Base-by-base conservation (phyloP, 345 rosid genomes). In the Orychophragmus violaceus region DNA sequence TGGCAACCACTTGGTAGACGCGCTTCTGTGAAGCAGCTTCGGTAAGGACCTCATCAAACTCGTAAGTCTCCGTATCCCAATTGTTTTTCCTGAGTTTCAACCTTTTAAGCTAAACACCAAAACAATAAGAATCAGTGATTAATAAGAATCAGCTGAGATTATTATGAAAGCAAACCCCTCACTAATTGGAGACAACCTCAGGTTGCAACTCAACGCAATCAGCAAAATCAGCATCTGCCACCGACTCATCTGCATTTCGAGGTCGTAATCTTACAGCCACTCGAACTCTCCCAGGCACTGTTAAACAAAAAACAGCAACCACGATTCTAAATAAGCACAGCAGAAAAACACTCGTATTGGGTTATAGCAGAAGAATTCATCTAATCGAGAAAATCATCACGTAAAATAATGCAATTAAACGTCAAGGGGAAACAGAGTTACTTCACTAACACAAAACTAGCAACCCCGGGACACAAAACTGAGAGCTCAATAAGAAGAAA, bases 191-290 rank as follows among this genome's bases (percentile, higher is more conserved):
- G 67, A 63, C 13, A 55, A 29, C 98, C 97, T 95, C 99, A 0
- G 99, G 90, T 68, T 87, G 99, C 71, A 95, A 73, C 75, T 95
- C 99, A 46, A 95, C 99, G 56, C 97, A 95, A 74, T 89, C 96
- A 23, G 93, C 93, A 82, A 95, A 95, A 82, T 95, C 99, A 17
- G 99, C 95, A 82, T 95, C 99, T 0, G 93, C 95, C 23, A 77
- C 81, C 32, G 76, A 76, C 71, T 95, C 99, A 80, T 95, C 99
- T 1, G 84, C 82, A 79, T 85, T 95, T 9, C 89, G 86, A 2
- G 97, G 97, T 62, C 97, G 76, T 76, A 95, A 86, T 79, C 97
- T 91, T 49, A 95, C 91, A 0, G 95, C 96, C 16, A 95, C 99
- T 68, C 97, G 79, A 54, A 95, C 99, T 80, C 99, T 86, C 70